Conservation (phyloP, 2,329 filamentous ascomycete genomes). For the Xylariaceae sp. region DNA sequence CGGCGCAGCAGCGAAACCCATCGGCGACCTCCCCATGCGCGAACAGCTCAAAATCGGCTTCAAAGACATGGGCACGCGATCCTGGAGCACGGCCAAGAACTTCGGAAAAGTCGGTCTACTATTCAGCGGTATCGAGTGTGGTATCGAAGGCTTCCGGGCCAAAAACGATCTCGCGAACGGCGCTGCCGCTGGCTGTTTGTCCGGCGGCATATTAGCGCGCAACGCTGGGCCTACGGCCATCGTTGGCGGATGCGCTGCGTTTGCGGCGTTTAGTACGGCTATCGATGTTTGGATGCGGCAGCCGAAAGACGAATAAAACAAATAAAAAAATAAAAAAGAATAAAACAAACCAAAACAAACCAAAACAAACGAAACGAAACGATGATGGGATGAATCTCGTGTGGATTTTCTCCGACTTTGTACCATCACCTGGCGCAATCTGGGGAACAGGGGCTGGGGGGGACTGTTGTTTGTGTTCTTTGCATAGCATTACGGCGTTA, state of each 20-base stretch:
- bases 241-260: conserved; percentile 81
- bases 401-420: conserved; percentile 3
- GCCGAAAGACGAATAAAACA: conserved; percentile 54
- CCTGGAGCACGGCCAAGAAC: conserved; percentile 81
- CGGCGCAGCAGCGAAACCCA: conserved; percentile 35
- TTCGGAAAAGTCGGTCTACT: conserved; percentile 90
- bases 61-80: conserved; percentile 88
- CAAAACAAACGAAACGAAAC: too few species aligned
- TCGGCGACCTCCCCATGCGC: conserved; percentile 66
- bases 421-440: conserved; percentile 14
- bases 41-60: conserved; percentile 82
- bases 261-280: conserved; percentile 85
- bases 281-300: conserved; percentile 90
- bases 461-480: neutral
- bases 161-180: conserved; percentile 93
- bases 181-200: conserved; percentile 80
- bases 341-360: neutral
- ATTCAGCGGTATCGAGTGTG: conserved; percentile 91
- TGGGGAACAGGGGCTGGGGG: too few species aligned
- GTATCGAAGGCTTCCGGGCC: conserved; percentile 83
- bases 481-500: conserved; percentile 24
- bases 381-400: too few species aligned
- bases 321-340: neutral
- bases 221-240: conserved; percentile 87
- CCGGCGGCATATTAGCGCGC: conserved; percentile 79